Percentiles rank a stretch among this genome's conserved stretches.
Conservation (phyloP, 176 grass and related monocot genomes). For the Bonia amplexicaulis region DNA sequence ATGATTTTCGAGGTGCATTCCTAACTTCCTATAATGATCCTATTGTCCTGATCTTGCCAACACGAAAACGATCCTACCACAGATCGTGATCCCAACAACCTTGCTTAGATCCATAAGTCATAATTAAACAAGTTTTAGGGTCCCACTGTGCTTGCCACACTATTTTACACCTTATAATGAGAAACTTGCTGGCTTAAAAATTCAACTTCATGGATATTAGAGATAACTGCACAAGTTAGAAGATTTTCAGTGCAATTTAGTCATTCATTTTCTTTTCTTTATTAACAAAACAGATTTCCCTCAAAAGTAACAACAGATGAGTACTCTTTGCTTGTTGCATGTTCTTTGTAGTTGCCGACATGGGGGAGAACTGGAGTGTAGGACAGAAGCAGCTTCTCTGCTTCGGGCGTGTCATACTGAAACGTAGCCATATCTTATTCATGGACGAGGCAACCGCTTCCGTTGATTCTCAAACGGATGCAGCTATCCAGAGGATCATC, state of each 20-base stretch:
- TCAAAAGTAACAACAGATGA: neutral
- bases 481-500: slow-evolving; percentile 80
- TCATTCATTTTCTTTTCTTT: too few species aligned
- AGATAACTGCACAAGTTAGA: too few species aligned
- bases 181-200: too few species aligned
- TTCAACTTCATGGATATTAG: too few species aligned
- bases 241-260: too few species aligned
- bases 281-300: too few species aligned
- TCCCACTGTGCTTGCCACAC: neutral
- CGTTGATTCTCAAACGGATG: slow-evolving; percentile 80
- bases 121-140: neutral
- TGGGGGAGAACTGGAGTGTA: slow-evolving; percentile 80
- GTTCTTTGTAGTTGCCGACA: slow-evolving; percentile 1
- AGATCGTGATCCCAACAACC: neutral
- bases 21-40: neutral
- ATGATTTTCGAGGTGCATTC: too few species aligned
- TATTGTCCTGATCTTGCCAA: neutral
- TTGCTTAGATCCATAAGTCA: neutral
- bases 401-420: slow-evolving; percentile 72
- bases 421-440: slow-evolving; percentile 70
- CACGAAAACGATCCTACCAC: neutral
- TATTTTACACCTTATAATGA: too few species aligned
- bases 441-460: slow-evolving; percentile 96
- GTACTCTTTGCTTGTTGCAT: neutral
- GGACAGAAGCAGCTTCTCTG: slow-evolving; percentile 92